Conservation (phyloP, 345 rosid genomes). For the Corchorus olitorius region DNA sequence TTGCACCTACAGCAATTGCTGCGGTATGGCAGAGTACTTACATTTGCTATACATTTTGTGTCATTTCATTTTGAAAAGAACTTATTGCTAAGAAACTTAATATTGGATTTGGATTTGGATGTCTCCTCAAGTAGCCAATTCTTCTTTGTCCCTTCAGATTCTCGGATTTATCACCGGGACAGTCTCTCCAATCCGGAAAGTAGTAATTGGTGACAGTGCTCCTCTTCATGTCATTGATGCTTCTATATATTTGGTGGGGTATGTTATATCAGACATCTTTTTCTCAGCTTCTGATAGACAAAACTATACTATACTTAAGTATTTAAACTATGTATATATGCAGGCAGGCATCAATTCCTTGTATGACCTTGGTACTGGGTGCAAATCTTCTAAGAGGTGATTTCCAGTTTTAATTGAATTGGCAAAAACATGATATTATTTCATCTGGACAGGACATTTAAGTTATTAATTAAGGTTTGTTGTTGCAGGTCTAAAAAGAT, state of each 20-base stretch:
- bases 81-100: neutral
- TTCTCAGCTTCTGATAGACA: too few species aligned
- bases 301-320: too few species aligned
- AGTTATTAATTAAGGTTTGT: neutral
- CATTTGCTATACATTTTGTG: neutral
- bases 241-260: too few species aligned
- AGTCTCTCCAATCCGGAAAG: too few species aligned
- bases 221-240: too few species aligned
- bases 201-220: too few species aligned
- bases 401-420: neutral
- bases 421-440: neutral
- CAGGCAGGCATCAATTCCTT: slow-evolving; percentile 45
- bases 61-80: neutral
- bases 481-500: slow-evolving; percentile 45
- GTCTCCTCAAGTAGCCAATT: neutral
- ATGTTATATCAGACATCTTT: too few species aligned
- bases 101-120: too few species aligned
- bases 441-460: neutral
- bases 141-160: slow-evolving; percentile 27
- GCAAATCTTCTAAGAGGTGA: slow-evolving; percentile 47
- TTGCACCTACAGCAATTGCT: slow-evolving; percentile 64
- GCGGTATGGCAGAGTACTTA: slow-evolving; percentile 37
- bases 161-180: slow-evolving; percentile 41
- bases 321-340: neutral
- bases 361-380: slow-evolving; percentile 43